Conservation (phyloP, 805 yeast genomes). For the Yarrowia porcina region DNA sequence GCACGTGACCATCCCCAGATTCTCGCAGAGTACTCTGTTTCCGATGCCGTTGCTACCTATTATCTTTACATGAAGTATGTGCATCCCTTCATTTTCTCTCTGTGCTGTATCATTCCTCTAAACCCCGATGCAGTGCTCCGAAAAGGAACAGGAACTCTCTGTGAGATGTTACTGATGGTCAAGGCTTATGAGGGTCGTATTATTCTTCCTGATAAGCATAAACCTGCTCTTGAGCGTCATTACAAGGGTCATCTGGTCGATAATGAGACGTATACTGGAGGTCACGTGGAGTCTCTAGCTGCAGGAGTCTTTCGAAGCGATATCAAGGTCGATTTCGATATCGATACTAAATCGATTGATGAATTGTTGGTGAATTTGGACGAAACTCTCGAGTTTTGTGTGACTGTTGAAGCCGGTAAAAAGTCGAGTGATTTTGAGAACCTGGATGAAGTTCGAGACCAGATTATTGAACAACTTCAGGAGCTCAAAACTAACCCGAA, state of each 20-base stretch:
- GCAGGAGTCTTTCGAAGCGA: slow-evolving; percentile 98
- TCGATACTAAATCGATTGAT: slow-evolving; percentile 80
- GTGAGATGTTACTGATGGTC: slow-evolving; percentile 95
- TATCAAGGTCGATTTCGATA: slow-evolving; percentile 64
- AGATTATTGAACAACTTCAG: slow-evolving; percentile 53
- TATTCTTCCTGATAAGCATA: slow-evolving; percentile 86
- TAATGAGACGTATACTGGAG: slow-evolving; percentile 97
- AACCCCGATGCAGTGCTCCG: slow-evolving; percentile 95
- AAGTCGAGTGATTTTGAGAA: slow-evolving; percentile 74
- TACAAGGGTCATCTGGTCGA: slow-evolving; percentile 81
- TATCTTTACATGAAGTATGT: slow-evolving; percentile 94
- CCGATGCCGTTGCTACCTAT: slow-evolving; percentile 98
- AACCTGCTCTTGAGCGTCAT: slow-evolving; percentile 90
- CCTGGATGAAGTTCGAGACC: slow-evolving; percentile 66
- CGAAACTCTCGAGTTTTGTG: slow-evolving; percentile 73
- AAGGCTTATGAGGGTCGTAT: slow-evolving; percentile 82
- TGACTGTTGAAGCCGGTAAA: slow-evolving; percentile 69
- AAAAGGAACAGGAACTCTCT: slow-evolving; percentile 97
- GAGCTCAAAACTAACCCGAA: slow-evolving; percentile 60
- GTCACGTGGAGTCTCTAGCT: slow-evolving; percentile 95
- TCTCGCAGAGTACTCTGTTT: slow-evolving; percentile 93
- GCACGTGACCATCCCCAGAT: slow-evolving; percentile 92
- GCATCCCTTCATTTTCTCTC: slow-evolving; percentile 93
- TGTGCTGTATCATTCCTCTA: slow-evolving; percentile 91
- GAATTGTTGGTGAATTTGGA: slow-evolving; percentile 71